Base-by-base conservation (phyloP, 2,329 filamentous ascomycete genomes). In the Diaporthe ampelina region DNA sequence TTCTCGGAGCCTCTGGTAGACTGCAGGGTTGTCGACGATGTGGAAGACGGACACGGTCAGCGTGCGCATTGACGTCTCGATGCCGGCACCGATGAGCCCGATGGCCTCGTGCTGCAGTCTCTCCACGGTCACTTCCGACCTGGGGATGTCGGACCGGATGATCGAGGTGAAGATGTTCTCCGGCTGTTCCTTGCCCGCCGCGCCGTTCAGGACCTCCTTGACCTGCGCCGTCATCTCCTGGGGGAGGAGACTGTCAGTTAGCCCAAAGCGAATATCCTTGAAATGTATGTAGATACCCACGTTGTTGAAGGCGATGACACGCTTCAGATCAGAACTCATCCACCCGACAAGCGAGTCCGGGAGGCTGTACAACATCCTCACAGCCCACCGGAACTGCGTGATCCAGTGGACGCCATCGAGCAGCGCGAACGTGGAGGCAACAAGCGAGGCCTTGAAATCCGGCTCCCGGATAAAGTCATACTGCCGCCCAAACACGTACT, bases 71-170 rank as follows among this genome's bases (percentile, higher is more conserved):
- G 61, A 48, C 6, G 59, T 67, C 61, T 68, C 48, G 17, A 67
- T 57, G 5, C 71, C 59, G 21, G 71, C 71, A 2, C 71, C 61
- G 15, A 50, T 40, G 6, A 73, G 6, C 6, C n/a, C 15, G 19
- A 68, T 32, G 2, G 71, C 59, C 37, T 73, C 71, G 9, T 73
- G 59, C 10, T 26, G 45, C 26, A 73, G 48, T 3, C 71, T 29
- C 21, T 68, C 10, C n/a, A 19, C 17, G 6, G 45, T 19, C 15
- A 73, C 45, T 3, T 73, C 71, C 3, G n/a, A 15, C 10, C 15
- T 24, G 21, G 71, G 59, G 1, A 73, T 48, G 17, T 73, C 52
- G 15, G 71, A 73, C 11, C 35, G 2, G 24, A 70, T 43, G 21
- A 56, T 19, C 9, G 35, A 29, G 13, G 35, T 35, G 19, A 40